phyloP scores from a whole-genome alignment of 73 alveolate species.

The Stentor roeselii region DNA sequence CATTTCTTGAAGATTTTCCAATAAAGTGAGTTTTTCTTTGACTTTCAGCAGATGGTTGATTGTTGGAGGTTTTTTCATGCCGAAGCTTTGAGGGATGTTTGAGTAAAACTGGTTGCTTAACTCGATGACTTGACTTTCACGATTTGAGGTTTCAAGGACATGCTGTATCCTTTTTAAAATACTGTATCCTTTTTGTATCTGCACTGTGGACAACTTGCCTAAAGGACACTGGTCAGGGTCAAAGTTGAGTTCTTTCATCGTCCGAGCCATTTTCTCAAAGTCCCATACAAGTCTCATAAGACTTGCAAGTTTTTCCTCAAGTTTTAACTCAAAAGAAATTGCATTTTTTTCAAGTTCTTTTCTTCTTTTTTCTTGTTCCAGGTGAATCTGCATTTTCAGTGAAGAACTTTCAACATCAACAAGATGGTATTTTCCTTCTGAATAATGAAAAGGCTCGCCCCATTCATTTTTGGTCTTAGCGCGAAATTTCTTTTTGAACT shows the following conservation, averaged over 20 bases:
- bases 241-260: slow-evolving; percentile 70
- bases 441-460: slow-evolving; percentile 58
- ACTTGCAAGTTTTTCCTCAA: slow-evolving; percentile 33
- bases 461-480: slow-evolving; percentile 88
- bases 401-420: slow-evolving; percentile 50
- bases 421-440: slow-evolving; percentile 54
- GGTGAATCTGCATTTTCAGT: slow-evolving; percentile 38
- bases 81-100: slow-evolving; percentile 92
- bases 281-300: slow-evolving; percentile 74
- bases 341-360: slow-evolving; percentile 32
- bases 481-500: slow-evolving; percentile 78
- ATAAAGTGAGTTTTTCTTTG: slow-evolving; percentile 59
- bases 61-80: slow-evolving; percentile 71
- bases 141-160: slow-evolving; percentile 68
- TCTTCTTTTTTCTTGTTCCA: slow-evolving; percentile 36
- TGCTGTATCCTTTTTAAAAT: slow-evolving; percentile 65
- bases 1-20: slow-evolving; percentile 57
- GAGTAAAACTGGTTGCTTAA: slow-evolving; percentile 82
- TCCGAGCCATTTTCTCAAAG: slow-evolving; percentile 61
- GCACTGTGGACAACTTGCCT: slow-evolving; percentile 66
- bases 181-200: slow-evolving; percentile 57
- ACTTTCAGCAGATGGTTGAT: slow-evolving; percentile 65
- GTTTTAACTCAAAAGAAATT: slow-evolving; percentile 9
- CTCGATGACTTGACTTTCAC: slow-evolving; percentile 34
- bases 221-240: slow-evolving; percentile 76